These are phyloP conservation scores for Hygrophorus pudorinus DNA, from an alignment of 768 basidiomycete species.

Conservation along the genomic window DNA sequence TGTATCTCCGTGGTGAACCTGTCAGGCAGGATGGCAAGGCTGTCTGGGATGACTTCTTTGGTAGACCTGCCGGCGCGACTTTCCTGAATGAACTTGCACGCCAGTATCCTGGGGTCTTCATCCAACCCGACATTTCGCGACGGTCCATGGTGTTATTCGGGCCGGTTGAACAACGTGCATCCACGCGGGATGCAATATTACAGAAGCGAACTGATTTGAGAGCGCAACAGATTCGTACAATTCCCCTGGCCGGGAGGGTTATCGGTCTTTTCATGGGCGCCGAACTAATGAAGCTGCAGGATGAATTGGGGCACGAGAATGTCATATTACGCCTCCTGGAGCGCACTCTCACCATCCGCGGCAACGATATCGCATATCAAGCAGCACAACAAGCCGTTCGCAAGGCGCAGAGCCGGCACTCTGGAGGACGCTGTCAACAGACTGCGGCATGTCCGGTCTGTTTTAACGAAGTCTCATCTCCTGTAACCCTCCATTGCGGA, in stretches of 20 bases:
- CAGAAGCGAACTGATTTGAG: constrained; percentile 35
- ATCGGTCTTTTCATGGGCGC: constrained; percentile 36
- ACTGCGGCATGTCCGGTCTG: constrained; percentile 55
- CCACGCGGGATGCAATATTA: constrained; percentile 36
- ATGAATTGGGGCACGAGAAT: constrained; percentile 47
- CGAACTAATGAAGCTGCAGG: constrained; percentile 35
- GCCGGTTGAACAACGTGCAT: constrained; percentile 25
- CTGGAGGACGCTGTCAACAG: constrained; percentile 10
- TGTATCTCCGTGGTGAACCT: constrained; percentile 51
- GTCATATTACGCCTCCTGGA: constrained; percentile 36
- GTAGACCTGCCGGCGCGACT: constrained; percentile 23
- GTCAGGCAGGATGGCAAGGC: constrained; percentile 36
- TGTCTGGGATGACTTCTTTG: constrained; percentile 62
- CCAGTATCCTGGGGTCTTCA: constrained; percentile 27
- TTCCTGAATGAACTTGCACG: constrained; percentile 39
- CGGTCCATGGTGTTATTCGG: constrained; percentile 50
- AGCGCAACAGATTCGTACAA: constrained; percentile 27
- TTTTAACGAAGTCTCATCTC: constrained; percentile 42
- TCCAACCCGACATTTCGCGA: constrained; percentile 31
- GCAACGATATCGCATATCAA: constrained; percentile 35
- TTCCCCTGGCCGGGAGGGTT: constrained; percentile 38
- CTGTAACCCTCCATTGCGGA: constrained; percentile 48
- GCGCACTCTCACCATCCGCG: constrained; percentile 43
- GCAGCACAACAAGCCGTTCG: constrained; percentile 32
- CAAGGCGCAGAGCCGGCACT: constrained; percentile 19